These are phyloP conservation scores for Dalbergia cultrata DNA, from an alignment of 306 rosid genomes.

Conservation along the genomic window DNA sequence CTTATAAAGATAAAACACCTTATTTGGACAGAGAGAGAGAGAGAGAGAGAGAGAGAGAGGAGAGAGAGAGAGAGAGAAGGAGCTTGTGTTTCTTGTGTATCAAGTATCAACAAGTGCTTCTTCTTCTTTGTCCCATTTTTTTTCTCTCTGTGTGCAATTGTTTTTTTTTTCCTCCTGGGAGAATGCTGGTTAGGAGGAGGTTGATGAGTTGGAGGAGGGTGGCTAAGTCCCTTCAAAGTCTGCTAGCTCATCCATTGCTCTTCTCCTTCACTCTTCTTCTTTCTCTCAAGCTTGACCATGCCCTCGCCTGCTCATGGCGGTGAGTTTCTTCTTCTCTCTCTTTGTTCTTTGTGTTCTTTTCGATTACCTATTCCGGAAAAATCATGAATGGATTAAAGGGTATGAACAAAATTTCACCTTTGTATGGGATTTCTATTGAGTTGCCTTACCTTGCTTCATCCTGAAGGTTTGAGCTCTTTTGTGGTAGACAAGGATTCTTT, in stretches of 20 bases:
- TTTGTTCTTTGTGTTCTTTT: background rate
- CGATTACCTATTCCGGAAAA: constrained; percentile 34
- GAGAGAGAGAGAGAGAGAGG: too few species aligned
- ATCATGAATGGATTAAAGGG: background rate
- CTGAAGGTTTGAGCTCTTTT: background rate
- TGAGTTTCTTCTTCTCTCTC: constrained; percentile 43
- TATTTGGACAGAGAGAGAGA: background rate
- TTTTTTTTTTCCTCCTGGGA: background rate
- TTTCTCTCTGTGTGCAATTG: constrained; percentile 2
- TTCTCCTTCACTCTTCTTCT: constrained; percentile 76
- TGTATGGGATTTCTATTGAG: background rate
- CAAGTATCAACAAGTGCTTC: constrained; percentile 14
- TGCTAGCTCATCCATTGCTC: constrained; percentile 73
- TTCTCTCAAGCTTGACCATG: constrained; percentile 72
- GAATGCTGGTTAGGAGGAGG: constrained; percentile 70
- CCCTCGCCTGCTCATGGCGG: constrained; percentile 76
- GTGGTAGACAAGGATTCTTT: constrained; percentile 24
- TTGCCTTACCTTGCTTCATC: background rate
- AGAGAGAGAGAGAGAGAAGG: too few species aligned
- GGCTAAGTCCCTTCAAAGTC: constrained; percentile 67
- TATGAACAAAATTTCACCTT: constrained; percentile 30
- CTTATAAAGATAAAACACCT: background rate
- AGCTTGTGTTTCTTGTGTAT: constrained; percentile 18
- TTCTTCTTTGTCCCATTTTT: constrained; percentile 10
- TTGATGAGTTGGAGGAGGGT: constrained; percentile 90